These are phyloP conservation scores for Globisporangium lucens DNA, from an alignment of 352 stramenopile genomes.

Conservation along the genomic window DNA sequence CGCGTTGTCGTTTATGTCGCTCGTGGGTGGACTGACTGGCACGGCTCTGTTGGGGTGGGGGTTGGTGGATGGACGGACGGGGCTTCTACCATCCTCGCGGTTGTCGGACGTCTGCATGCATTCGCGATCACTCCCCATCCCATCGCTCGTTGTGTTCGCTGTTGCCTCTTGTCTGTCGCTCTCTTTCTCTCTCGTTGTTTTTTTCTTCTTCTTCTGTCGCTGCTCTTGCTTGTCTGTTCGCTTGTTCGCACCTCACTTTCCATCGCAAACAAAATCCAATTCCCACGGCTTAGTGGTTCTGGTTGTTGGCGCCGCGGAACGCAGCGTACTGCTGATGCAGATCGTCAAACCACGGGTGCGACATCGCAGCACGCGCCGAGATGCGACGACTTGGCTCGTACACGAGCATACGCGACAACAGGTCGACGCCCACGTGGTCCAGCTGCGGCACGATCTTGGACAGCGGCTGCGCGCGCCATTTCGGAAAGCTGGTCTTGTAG, in stretches of 20 bases:
- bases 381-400: conserved; percentile 81
- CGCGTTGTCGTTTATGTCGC: no score
- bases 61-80: no score
- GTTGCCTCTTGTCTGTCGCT: background rate
- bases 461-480: conserved; percentile 92
- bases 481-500: conserved; percentile 98
- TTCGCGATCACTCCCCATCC: no score
- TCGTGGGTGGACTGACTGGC: no score
- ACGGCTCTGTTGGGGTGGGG: no score
- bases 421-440: conserved; percentile 73
- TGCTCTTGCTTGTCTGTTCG: background rate
- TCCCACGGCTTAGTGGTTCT: conserved; percentile 31
- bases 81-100: no score
- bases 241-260: background rate
- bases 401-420: conserved; percentile 77
- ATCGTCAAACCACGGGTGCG: conserved; percentile 83
- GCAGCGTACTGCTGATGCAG: conserved; percentile 70
- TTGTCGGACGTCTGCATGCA: no score
- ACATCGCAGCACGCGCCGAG: conserved; percentile 75
- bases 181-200: conserved; percentile 4
- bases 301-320: conserved; percentile 45
- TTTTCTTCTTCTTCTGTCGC: background rate
- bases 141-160: no score
- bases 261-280: background rate
- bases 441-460: conserved; percentile 85